Evolutionary conservation across 2,329 filamentous ascomycete species (phyloP).

Genomic region (Dryadomyces quercus-mongolicae): DNA sequence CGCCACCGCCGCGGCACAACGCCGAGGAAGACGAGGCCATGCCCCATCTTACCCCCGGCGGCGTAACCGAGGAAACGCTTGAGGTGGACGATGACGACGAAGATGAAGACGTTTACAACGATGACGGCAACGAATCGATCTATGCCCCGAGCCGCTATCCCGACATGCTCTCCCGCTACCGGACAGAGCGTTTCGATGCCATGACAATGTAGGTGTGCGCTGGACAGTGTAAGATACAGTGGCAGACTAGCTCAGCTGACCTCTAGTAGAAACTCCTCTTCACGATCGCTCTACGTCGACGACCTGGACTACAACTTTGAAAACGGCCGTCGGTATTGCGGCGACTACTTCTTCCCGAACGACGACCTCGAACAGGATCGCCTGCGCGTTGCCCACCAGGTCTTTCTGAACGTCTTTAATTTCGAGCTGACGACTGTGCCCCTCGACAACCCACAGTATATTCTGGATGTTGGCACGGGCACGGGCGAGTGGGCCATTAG

Average conservation of each 20-base stretch:
- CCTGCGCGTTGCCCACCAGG: conserved; percentile 20
- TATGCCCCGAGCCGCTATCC: conserved; percentile 30
- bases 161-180: conserved; percentile 21
- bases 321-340: conserved; percentile 48
- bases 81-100: conserved; percentile 10
- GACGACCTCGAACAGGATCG: conserved; percentile 39
- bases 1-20: not conserved
- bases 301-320: conserved; percentile 37
- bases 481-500: conserved; percentile 41
- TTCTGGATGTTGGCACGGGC: conserved; percentile 49
- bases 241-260: not conserved
- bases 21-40: not conserved
- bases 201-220: conserved; percentile 26
- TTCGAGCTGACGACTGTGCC: conserved; percentile 21
- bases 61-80: conserved; percentile 4
- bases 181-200: conserved; percentile 23
- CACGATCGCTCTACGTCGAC: conserved; percentile 20
- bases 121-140: conserved; percentile 22
- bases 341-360: conserved; percentile 48
- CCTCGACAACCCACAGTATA: conserved; percentile 24
- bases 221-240: not conserved
- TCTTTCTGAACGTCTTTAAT: conserved; percentile 19
- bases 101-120: conserved; percentile 6
- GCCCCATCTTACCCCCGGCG: not conserved
- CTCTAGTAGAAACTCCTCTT: conserved; percentile 17